Percentiles rank a stretch among this genome's conserved stretches.
These are phyloP conservation scores for Pleurotus cornucopiae DNA, from an alignment of 768 basidiomycete genomes.

Conservation along the genomic window DNA sequence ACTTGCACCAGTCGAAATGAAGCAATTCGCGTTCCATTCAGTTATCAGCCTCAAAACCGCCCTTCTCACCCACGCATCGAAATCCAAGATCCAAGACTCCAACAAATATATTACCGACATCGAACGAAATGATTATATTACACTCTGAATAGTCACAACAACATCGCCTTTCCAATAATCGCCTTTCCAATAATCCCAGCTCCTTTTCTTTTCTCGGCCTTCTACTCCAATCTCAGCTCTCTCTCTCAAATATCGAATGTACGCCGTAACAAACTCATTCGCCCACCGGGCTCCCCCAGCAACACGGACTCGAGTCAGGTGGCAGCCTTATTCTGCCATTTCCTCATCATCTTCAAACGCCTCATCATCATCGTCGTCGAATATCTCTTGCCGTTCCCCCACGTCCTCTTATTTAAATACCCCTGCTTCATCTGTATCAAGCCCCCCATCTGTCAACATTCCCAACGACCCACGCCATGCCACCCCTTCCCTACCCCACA, in stretches of 20 bases:
- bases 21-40: not conserved
- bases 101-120: slow-evolving; percentile 15
- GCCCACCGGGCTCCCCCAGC: slow-evolving; percentile 71
- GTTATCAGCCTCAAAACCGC: slow-evolving; percentile 10
- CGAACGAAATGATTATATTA: slow-evolving; percentile 26
- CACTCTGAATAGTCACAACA: slow-evolving; percentile 27
- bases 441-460: slow-evolving; percentile 35
- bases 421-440: slow-evolving; percentile 50
- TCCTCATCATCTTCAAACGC: slow-evolving; percentile 31
- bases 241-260: slow-evolving; percentile 25
- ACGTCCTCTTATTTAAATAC: slow-evolving; percentile 48
- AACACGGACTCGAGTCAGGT: slow-evolving; percentile 65
- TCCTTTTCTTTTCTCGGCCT: slow-evolving; percentile 16
- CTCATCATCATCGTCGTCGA: not conserved
- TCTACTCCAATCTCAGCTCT: slow-evolving; percentile 16
- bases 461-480: slow-evolving; percentile 28
- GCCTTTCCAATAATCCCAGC: slow-evolving; percentile 21
- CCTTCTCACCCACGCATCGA: slow-evolving; percentile 14
- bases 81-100: slow-evolving; percentile 13
- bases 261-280: slow-evolving; percentile 43
- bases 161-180: slow-evolving; percentile 21
- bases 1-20: slow-evolving; percentile 37
- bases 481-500: slow-evolving; percentile 23
- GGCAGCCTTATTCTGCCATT: slow-evolving; percentile 72
- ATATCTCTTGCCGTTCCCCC: slow-evolving; percentile 32